A percentile compares a stretch with the other conserved stretches of the same genome.
Evolutionary conservation across 306 rosid genomes (phyloP).

Genomic region (Malus orientalis): DNA sequence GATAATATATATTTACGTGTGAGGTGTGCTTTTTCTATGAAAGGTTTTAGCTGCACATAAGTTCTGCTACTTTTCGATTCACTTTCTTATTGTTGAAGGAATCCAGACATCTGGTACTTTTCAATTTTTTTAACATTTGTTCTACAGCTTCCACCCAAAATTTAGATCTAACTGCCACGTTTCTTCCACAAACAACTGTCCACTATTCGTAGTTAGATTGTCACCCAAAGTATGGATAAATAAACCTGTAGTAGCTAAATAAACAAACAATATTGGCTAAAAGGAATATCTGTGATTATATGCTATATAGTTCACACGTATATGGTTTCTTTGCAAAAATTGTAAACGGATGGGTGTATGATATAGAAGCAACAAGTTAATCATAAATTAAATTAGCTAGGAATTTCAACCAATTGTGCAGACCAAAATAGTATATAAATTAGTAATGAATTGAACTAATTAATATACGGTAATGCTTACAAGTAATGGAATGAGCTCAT

Average conservation of each 20-base stretch:
- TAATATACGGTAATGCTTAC: too few relatives aligned
- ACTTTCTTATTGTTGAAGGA: conserved; percentile 20
- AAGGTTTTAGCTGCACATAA: background rate
- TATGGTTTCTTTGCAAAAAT: background rate
- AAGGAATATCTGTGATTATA: background rate
- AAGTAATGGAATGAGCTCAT: too few relatives aligned
- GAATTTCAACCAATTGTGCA: background rate
- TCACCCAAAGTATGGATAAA: background rate
- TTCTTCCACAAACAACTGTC: background rate
- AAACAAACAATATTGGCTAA: background rate
- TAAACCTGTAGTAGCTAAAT: background rate
- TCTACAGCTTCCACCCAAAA: background rate
- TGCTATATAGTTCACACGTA: too few relatives aligned
- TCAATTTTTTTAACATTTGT: background rate
- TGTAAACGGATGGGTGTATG: background rate
- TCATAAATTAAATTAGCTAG: background rate
- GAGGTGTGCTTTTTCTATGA: background rate
- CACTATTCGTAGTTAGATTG: background rate
- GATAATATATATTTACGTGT: background rate
- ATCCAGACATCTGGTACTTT: background rate
- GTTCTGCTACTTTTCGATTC: conserved; percentile 16
- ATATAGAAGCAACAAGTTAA: background rate
- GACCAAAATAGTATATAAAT: background rate
- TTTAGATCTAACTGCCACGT: background rate
- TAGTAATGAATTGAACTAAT: too few relatives aligned